Conservation (phyloP, 2,329 filamentous ascomycete genomes). For the Tetracladium maxilliforme region DNA sequence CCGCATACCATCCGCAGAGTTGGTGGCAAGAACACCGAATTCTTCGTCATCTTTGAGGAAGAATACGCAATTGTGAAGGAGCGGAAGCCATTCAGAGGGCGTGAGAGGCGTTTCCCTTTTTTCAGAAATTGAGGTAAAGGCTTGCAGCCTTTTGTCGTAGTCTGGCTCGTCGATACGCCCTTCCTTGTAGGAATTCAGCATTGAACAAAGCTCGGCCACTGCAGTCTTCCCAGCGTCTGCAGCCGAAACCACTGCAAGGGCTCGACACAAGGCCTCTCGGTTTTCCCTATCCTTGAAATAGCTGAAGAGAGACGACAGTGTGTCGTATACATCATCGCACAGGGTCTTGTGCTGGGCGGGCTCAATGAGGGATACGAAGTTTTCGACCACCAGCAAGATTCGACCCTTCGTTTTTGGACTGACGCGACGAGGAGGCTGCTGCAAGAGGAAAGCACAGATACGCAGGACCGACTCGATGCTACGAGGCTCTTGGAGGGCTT, state of each 20-base stretch:
- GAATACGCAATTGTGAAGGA: slow-evolving; percentile 81
- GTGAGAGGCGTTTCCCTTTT: slow-evolving; percentile 43
- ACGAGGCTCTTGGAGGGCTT: slow-evolving; percentile 63
- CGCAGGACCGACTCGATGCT: too few relatives aligned
- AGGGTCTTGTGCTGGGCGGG: slow-evolving; percentile 39
- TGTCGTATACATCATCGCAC: slow-evolving; percentile 52
- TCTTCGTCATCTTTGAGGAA: slow-evolving; percentile 80
- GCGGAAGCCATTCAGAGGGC: slow-evolving; percentile 67
- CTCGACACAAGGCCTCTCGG: slow-evolving; percentile 56
- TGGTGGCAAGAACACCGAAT: slow-evolving; percentile 64
- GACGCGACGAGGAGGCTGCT: slow-evolving; percentile 72
- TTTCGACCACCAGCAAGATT: slow-evolving; percentile 65
- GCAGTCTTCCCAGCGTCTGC: slow-evolving; percentile 44
- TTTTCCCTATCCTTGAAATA: slow-evolving; percentile 78
- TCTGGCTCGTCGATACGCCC: slow-evolving; percentile 72
- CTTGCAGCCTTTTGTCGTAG: slow-evolving; percentile 66
- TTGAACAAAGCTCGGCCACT: slow-evolving; percentile 56
- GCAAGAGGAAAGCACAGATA: slow-evolving; percentile 70
- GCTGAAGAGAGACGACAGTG: slow-evolving; percentile 69
- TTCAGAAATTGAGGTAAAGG: slow-evolving; percentile 60
- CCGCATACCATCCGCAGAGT: slow-evolving; percentile 68
- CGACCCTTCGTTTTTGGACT: slow-evolving; percentile 71
- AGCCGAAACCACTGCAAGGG: slow-evolving; percentile 56
- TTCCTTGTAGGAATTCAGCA: slow-evolving; percentile 66
- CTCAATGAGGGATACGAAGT: slow-evolving; percentile 57